phyloP scores from a whole-genome alignment of 768 basidiomycete genomes.

The Hypholoma sublateritium region DNA sequence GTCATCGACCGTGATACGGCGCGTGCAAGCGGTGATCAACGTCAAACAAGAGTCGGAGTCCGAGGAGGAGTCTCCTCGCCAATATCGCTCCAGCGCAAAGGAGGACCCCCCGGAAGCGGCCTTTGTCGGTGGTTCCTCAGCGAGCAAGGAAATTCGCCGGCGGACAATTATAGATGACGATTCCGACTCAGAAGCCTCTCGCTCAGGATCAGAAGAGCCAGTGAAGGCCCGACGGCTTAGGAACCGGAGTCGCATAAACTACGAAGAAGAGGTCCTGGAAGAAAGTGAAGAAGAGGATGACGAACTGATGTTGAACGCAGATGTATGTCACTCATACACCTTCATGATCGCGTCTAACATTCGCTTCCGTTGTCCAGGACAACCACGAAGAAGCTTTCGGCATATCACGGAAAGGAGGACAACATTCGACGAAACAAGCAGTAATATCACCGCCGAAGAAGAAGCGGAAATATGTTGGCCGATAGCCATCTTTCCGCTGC shows the following conservation, averaged over 20 bases:
- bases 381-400: conserved; percentile 38
- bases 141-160: background rate
- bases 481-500: conserved; percentile 6
- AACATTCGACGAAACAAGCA: conserved; percentile 12
- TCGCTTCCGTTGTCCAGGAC: conserved; percentile 27
- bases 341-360: background rate
- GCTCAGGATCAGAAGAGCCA: background rate
- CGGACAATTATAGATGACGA: conserved; percentile 7
- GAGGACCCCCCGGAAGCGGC: background rate
- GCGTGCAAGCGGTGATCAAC: conserved; percentile 63
- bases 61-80: conserved; percentile 26
- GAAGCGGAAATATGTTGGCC: conserved; percentile 30
- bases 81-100: background rate
- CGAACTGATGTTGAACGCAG: conserved; percentile 60
- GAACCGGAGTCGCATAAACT: conserved; percentile 20
- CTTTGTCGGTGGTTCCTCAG: background rate
- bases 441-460: conserved; percentile 28
- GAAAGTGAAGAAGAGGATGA: conserved; percentile 47
- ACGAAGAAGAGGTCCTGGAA: conserved; percentile 28
- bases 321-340: conserved; percentile 33
- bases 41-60: conserved; percentile 62
- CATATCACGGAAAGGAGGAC: conserved; percentile 12
- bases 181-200: background rate
- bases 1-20: conserved; percentile 48
- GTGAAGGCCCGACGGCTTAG: background rate